A percentile compares a stretch with the other conserved stretches of the same genome.
Evolutionary conservation across 2,329 filamentous ascomycete species (phyloP).

Genomic region (Corinectria fuckeliana): DNA sequence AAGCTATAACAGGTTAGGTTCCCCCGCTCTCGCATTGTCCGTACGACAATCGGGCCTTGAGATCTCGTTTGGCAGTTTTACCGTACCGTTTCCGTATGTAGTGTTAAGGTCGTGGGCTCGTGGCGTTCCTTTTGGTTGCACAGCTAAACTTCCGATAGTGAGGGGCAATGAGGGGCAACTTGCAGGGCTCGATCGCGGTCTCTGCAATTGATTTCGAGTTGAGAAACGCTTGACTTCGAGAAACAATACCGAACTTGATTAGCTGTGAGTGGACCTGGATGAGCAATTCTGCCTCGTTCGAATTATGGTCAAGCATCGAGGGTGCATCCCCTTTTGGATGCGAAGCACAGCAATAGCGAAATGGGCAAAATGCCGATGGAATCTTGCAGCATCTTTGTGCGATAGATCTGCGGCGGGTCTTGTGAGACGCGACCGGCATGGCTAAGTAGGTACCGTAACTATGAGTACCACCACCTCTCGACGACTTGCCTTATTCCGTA

Average conservation of each 20-base stretch:
- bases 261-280: not conserved
- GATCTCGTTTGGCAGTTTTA: slow-evolving; percentile 35
- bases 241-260: not conserved
- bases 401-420: not conserved
- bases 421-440: not conserved
- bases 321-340: not conserved
- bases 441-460: not conserved
- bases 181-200: not conserved
- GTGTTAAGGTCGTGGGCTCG: slow-evolving; percentile 32
- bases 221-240: too few relatives aligned
- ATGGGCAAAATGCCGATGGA: slow-evolving; percentile 11
- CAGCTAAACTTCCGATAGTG: slow-evolving; percentile 6
- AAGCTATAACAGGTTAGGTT: slow-evolving; percentile 23
- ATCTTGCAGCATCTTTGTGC: slow-evolving; percentile 23
- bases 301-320: not conserved
- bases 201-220: not conserved
- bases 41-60: slow-evolving; percentile 32
- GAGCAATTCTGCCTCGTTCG: not conserved
- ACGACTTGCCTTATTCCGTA: not conserved
- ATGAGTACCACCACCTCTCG: not conserved
- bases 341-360: not conserved
- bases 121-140: slow-evolving; percentile 27
- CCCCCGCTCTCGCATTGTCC: slow-evolving; percentile 35
- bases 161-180: slow-evolving; percentile 8
- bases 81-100: slow-evolving; percentile 23